Evolutionary conservation across 2,329 filamentous ascomycete species (phyloP), one percentile per base, ranked within the genome.

Genomic region (Berkeleyomyces rouxiae): DNA sequence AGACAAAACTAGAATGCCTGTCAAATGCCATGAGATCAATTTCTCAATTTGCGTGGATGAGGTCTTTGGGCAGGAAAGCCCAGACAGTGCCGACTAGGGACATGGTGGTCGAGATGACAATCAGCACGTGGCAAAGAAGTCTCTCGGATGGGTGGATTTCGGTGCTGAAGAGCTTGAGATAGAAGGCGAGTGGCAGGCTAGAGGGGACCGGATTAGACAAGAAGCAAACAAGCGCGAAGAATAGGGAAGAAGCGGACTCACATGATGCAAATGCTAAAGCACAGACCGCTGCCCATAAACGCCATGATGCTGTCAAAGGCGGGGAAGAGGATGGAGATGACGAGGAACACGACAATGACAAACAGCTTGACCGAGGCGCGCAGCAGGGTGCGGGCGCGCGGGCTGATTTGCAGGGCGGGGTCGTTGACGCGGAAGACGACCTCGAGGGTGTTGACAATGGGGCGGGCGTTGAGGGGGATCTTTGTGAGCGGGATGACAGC

Each of bases 401-500:
- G 11, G 10, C 44, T 43, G 9, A 63, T 82, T 3, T 82, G 72
- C 3, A 80, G 65, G 1, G 72, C 68, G 0, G 77, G 72, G n/a
- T 74, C 74, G 60, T 75, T 75, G 51, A 96, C 79, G 55, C 90
- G 90, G 65, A 83, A 80, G 63, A 96, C 75, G 58, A 93, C 82
- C 75, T 97, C 93, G 61, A 88, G 74, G 0, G 90, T 96, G 40
- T 85, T 85, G 67, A 96, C 82, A 67, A 97, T 91, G 9, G 92
- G 93, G 1, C 91, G 86, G 7, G 88, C 86, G 71, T 91, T 95
- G 43, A 96, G 78, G 0, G 91, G 90, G n/a, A 96, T 84, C 74
- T 99, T 99, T 43, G 92, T 96, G 60, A 99, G 77, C 0, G 92
- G 93, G 66, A 97, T 96, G 70, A 96, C 90, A 70, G 87, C 87